Evolutionary conservation across 805 yeast genomes (phyloP), one percentile per base, ranked within the genome.

Genomic region (Starmerella davenportii): DNA sequence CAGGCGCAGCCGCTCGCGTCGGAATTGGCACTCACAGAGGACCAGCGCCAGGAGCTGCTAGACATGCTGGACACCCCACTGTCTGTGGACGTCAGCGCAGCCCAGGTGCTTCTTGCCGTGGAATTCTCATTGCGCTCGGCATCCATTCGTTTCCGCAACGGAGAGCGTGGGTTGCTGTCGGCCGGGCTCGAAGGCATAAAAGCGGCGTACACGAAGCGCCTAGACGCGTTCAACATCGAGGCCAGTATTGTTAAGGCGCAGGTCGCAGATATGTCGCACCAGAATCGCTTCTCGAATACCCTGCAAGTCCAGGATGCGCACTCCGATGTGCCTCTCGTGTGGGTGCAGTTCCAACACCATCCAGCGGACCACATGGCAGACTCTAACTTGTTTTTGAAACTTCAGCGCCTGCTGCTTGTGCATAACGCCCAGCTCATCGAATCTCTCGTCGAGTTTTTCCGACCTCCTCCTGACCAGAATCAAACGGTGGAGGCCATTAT

Each of bases 41-140:
- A 84, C 47, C 95, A 90, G 52, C 68, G 80, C 45, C 68, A 81
- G 52, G 98, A 92, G 42, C 63, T 90, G 17, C 85, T 82, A 52
- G 93, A 81, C 43, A 93, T 95, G 0, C 85, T 90, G 46, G 99
- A 85, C 45, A 85, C 76, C 54, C 80, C 85, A 48, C 94, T 85
- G 44, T 5, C 41, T 4, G 31, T 30, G 18, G 51, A 65, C 1
- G 47, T 35, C 15, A 39, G 38, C 4, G 45, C 41, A 9, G 61
- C 76, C 1, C 56, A 52, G 21, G 70, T 78, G 4, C 70, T 70
- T n/a, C 51, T 77, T 38, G 78, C 77, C 44, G 51, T 87, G 3
- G 66, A 71, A 19, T 74, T 92, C 28, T 63, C 74, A 15, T 66
- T 90, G 47, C 66, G 74, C 31, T 72, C 69, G 36, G 98, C 96